phyloP scores from a whole-genome alignment of 1,139 yeast genomes.

The Taphrina sp. region DNA sequence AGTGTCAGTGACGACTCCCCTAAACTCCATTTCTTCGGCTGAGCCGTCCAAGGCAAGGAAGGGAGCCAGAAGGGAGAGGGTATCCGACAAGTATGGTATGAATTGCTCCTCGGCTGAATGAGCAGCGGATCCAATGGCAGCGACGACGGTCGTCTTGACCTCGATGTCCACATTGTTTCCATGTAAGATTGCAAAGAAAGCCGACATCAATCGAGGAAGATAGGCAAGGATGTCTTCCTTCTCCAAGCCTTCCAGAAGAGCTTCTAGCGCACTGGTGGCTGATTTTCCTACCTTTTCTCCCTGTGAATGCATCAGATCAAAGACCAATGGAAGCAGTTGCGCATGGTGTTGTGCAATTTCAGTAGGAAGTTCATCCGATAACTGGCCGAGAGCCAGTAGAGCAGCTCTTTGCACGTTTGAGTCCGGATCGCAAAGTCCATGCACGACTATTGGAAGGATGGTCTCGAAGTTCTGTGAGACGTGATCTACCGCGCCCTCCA shows the following conservation, averaged over 20 bases:
- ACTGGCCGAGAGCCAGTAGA: constrained; percentile 70
- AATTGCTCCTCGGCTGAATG: constrained; percentile 89
- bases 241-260: constrained; percentile 85
- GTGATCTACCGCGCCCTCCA: constrained; percentile 92
- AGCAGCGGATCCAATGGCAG: constrained; percentile 96
- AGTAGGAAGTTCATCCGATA: constrained; percentile 83
- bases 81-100: constrained; percentile 77
- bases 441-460: constrained; percentile 67
- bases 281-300: constrained; percentile 82
- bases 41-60: constrained; percentile 51
- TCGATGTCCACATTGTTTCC: constrained; percentile 20
- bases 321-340: constrained; percentile 77
- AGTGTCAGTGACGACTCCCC: constrained; percentile 87
- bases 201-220: constrained; percentile 85
- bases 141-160: constrained; percentile 61
- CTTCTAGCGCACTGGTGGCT: constrained; percentile 89
- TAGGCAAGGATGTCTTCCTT: constrained; percentile 77
- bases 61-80: constrained; percentile 77
- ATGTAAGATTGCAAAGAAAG: constrained; percentile 77
- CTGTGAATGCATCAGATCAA: constrained; percentile 83
- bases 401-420: constrained; percentile 82
- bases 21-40: constrained; percentile 44
- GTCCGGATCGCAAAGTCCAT: constrained; percentile 77
- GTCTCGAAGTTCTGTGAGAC: constrained; percentile 71
- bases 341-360: constrained; percentile 76